A percentile compares a stretch with the other conserved stretches of the same genome.
phyloP scores from a whole-genome alignment of 805 yeast genomes.

The Metschnikowia rubicola region DNA sequence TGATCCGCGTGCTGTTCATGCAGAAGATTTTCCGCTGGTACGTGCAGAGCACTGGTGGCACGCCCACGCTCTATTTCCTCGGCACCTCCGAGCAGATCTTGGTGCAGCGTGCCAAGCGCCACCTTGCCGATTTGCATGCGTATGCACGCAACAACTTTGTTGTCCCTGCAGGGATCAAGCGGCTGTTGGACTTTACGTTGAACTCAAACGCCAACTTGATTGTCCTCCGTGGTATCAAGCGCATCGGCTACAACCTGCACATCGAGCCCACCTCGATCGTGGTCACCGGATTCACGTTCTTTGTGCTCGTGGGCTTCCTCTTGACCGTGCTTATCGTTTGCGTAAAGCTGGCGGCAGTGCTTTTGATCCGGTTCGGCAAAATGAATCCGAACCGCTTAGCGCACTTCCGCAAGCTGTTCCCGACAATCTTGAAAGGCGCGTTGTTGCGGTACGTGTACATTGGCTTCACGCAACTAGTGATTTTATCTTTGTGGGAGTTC shows the following conservation, averaged over 20 bases:
- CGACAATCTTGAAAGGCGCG: constrained; percentile 67
- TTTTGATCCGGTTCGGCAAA: constrained; percentile 48
- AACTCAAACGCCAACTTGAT: constrained; percentile 54
- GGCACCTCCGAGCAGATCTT: constrained; percentile 62
- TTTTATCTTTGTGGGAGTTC: constrained; percentile 86
- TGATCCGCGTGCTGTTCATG: constrained; percentile 76
- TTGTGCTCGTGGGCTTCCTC: constrained; percentile 71
- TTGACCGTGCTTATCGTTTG: constrained; percentile 58
- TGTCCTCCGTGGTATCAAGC: constrained; percentile 81
- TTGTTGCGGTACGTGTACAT: constrained; percentile 74
- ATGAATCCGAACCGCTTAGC: constrained; percentile 45
- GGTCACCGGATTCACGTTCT: constrained; percentile 83
- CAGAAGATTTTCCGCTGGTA: constrained; percentile 83
- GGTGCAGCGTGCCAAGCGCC: constrained; percentile 62
- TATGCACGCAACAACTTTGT: constrained; percentile 15
- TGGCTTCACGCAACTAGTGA: constrained; percentile 78
- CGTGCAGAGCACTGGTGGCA: constrained; percentile 85
- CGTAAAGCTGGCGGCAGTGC: constrained; percentile 48
- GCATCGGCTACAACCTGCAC: constrained; percentile 71
- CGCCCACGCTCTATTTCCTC: constrained; percentile 65
- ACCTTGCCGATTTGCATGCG: constrained; percentile 24
- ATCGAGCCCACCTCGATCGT: constrained; percentile 85
- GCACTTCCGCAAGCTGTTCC: constrained; percentile 56
- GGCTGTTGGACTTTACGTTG: constrained; percentile 36
- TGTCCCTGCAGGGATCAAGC: constrained; percentile 15